Percentiles rank a stretch among this genome's conserved stretches.
These are phyloP conservation scores for Botrytis sinoallii DNA, from an alignment of 2,329 filamentous ascomycete species.

Conservation along the genomic window DNA sequence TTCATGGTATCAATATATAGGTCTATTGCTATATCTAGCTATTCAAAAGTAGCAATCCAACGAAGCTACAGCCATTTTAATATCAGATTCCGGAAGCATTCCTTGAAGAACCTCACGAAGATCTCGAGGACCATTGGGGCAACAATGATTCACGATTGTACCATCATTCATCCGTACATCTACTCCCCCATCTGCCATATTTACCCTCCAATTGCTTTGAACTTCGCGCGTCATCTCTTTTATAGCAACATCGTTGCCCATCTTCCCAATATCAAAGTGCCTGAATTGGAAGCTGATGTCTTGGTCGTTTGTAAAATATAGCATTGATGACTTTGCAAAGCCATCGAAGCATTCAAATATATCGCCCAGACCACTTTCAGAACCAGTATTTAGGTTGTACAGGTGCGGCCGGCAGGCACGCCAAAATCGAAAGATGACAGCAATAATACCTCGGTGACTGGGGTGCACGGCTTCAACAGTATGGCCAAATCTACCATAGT, in stretches of 20 bases:
- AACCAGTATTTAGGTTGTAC: background rate
- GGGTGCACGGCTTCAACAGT: slow-evolving; percentile 20
- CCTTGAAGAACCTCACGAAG: slow-evolving; percentile 11
- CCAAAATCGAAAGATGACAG: slow-evolving; percentile 30
- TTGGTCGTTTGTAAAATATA: background rate
- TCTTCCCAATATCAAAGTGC: slow-evolving; percentile 9
- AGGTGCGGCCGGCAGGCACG: slow-evolving; percentile 24
- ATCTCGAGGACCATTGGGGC: slow-evolving; percentile 2
- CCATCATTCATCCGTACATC: slow-evolving; percentile 10
- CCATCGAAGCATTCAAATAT: slow-evolving; percentile 4
- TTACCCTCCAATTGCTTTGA: slow-evolving; percentile 13
- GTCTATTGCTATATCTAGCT: background rate
- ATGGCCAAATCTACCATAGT: slow-evolving; percentile 5
- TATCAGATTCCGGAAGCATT: background rate
- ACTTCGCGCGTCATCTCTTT: slow-evolving; percentile 13
- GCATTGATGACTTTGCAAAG: slow-evolving; percentile 5
- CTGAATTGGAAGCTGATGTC: slow-evolving; percentile 1
- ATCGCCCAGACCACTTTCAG: background rate
- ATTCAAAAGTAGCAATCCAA: slow-evolving; percentile 17
- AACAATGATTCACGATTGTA: background rate
- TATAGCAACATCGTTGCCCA: slow-evolving; percentile 11
- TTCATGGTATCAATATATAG: background rate
- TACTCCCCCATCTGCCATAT: background rate
- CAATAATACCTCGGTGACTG: slow-evolving; percentile 25
- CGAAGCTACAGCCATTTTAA: background rate